Evolutionary conservation across 805 yeast genomes (phyloP).

Genomic region (Cyberlindnera japonica): DNA sequence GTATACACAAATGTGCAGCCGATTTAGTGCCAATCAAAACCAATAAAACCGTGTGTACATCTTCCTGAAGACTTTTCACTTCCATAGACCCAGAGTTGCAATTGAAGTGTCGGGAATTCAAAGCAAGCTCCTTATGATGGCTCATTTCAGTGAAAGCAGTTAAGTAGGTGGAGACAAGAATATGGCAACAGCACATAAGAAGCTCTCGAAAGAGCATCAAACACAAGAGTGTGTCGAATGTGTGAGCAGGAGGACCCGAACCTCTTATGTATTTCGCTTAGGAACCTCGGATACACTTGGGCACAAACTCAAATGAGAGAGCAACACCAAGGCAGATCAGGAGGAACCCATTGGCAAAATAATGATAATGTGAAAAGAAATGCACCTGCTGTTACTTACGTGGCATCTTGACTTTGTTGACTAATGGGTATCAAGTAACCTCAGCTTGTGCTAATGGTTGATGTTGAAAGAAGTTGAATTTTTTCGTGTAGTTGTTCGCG

Average conservation of each 20-base stretch:
- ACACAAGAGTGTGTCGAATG: constrained; percentile 6
- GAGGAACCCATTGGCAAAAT: constrained; percentile 7
- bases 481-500: too few species aligned
- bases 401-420: constrained; percentile 27
- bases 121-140: constrained; percentile 8
- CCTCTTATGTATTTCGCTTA: constrained; percentile 38
- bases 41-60: neutral
- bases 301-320: neutral
- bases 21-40: neutral
- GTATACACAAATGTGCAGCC: too few species aligned
- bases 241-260: constrained; percentile 61
- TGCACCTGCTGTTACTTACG: constrained; percentile 22
- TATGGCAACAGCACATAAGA: constrained; percentile 3
- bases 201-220: too few species aligned
- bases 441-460: neutral
- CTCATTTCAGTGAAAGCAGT: constrained; percentile 10
- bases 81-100: constrained; percentile 19
- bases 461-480: neutral
- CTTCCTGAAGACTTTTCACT: constrained; percentile 12
- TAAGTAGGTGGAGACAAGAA: constrained; percentile 12
- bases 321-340: neutral
- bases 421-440: neutral
- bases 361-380: neutral
- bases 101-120: constrained; percentile 90
- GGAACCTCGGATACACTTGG: neutral